Conservation (phyloP, 192 early-diverging fungal genomes). For the Dimargaris verticillata region DNA sequence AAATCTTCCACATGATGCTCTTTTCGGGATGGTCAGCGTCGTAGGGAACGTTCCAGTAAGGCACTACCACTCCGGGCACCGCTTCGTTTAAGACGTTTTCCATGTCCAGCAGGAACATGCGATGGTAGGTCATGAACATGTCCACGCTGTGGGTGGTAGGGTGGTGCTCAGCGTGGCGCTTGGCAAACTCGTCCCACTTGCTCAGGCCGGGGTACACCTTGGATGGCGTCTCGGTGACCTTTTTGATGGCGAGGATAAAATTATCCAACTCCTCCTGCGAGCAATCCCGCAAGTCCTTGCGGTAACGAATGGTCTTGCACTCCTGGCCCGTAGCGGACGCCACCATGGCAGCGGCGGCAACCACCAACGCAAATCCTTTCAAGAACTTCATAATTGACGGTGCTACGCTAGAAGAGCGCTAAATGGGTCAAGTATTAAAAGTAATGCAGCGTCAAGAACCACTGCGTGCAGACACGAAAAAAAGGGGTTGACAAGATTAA, state of each 20-base stretch:
- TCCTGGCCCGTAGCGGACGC: no score
- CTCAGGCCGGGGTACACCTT: neutral
- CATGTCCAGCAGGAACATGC: conserved; percentile 28
- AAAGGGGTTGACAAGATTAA: no score
- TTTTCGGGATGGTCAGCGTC: conserved; percentile 18
- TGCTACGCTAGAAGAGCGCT: no score
- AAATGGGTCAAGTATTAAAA: no score
- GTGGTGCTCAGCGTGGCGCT: neutral
- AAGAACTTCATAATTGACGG: no score
- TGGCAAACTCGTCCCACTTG: conserved; percentile 8
- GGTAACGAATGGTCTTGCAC: conserved; percentile 2
- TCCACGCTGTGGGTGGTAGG: neutral
- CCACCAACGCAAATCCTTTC: no score
- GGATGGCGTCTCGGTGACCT: neutral
- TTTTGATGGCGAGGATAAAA: conserved; percentile 1
- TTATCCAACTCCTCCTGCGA: neutral
- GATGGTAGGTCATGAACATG: conserved; percentile 28
- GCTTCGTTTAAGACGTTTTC: conserved; percentile 21
- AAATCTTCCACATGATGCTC: conserved; percentile 17
- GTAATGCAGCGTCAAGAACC: no score
- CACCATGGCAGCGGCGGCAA: no score
- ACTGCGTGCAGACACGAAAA: no score
- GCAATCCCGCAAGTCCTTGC: conserved; percentile 7
- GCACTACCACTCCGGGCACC: conserved; percentile 20
- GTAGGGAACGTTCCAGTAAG: conserved; percentile 26